Evolutionary conservation across 2,329 filamentous ascomycete genomes (phyloP).

Genomic region (Chalara sp.): DNA sequence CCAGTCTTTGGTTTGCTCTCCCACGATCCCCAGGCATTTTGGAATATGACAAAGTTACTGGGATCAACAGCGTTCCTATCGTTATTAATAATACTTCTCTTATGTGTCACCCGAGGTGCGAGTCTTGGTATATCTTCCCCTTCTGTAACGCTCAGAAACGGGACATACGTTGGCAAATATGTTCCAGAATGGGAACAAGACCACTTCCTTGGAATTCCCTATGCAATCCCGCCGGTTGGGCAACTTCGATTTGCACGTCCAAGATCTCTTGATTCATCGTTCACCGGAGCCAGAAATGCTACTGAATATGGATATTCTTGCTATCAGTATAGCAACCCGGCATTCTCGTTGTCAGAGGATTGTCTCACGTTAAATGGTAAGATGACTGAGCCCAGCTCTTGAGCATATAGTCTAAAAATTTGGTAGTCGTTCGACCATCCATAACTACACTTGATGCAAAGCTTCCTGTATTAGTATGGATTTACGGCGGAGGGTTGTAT

Average conservation of each 20-base stretch:
- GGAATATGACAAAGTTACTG: too few species aligned
- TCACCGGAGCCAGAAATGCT: constrained; percentile 32
- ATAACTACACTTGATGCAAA: constrained; percentile 19
- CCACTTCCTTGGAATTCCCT: constrained; percentile 41
- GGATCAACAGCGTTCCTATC: too few species aligned
- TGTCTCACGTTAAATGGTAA: constrained; percentile 36
- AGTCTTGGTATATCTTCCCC: constrained; percentile 1
- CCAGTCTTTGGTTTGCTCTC: too few species aligned
- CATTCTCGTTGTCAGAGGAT: constrained; percentile 38
- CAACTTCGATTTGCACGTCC: constrained; percentile 36
- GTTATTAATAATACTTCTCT: too few species aligned
- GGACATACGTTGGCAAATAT: constrained; percentile 18
- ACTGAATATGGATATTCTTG: constrained; percentile 38
- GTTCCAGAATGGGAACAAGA: constrained; percentile 25
- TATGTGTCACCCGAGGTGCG: neutral
- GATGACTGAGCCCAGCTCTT: too few species aligned
- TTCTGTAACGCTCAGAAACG: constrained; percentile 16
- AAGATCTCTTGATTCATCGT: constrained; percentile 32
- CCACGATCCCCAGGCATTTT: too few species aligned
- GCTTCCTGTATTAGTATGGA: too few species aligned
- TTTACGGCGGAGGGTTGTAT: too few species aligned
- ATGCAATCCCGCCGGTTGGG: constrained; percentile 38
- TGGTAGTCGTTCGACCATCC: constrained; percentile 34
- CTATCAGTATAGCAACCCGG: constrained; percentile 35
- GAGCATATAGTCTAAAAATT: neutral